Base-by-base conservation (phyloP, 768 basidiomycete species). In the Chalciporus pseudorubinellus region DNA sequence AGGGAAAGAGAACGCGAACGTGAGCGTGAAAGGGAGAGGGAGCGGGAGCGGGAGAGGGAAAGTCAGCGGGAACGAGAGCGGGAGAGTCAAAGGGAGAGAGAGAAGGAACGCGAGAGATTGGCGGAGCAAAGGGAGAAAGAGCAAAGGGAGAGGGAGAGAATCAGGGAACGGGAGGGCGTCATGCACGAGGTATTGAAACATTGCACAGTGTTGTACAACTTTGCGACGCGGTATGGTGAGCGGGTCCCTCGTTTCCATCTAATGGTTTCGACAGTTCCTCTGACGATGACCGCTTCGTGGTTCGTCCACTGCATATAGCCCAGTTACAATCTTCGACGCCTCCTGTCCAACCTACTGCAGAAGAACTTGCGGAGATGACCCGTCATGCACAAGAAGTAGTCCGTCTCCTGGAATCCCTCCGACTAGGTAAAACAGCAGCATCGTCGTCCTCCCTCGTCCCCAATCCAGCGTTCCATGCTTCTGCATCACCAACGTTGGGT, bases 291-390 rank as follows among this genome's bases (percentile, higher is more conserved):
- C 9, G n/a, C 43, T 45, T 26, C 10, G 13, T 31, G 29, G 29
- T 31, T 31, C 13, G 13, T 31, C 7, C 36, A 40, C 13, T 29
- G 18, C 48, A 16, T 47, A 9, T 26, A 72, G 69, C 70, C 5
- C 64, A 70, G 48, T 48, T 59, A 44, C 83, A 83, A 51, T 64
- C 72, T 3, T 72, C 67, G 39, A 58, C 74, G 11, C 76, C 81
- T 3, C 74, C 79, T 36, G 64, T 70, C 7, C 82, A 81, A 55
- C 87, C 86, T 5, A 53, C 71, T 9, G 66, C 76, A 7, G 70
- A 72, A 2, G 87, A 90, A 63, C 65, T 89, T 10, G 70, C 75
- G 43, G 84, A 89, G 55, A 92, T 91, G 89, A 76, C 81, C 9
- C 76, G 78, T 14, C 77, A 79, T 28, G 89, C 89, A 19, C 72